Conservation (phyloP, 2,329 filamentous ascomycete species). For the Ascochyta clinopodiicola region DNA sequence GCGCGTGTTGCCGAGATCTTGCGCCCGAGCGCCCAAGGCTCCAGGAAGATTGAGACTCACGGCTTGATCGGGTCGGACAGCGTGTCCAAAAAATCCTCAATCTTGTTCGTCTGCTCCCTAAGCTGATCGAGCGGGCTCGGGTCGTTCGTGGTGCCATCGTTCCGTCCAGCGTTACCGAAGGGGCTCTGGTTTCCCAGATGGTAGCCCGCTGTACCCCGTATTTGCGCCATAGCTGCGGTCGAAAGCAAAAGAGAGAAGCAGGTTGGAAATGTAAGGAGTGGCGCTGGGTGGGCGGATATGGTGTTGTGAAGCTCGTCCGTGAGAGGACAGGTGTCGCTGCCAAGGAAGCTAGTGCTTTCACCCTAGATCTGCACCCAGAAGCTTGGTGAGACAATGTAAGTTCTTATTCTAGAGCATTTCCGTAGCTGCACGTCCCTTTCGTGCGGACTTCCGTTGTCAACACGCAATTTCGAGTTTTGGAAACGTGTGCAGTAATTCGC, state of each 20-base stretch:
- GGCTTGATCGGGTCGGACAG: constrained; percentile 92
- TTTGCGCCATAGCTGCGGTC: constrained; percentile 60
- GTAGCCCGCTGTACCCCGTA: constrained; percentile 75
- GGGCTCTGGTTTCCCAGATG: constrained; percentile 78
- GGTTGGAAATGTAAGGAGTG: constrained; percentile 25
- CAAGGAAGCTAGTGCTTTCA: constrained; percentile 21
- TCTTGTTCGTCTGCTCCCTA: constrained; percentile 95
- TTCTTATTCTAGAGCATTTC: constrained; percentile 15
- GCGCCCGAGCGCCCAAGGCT: constrained; percentile 3
- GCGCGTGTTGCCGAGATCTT: constrained; percentile 1
- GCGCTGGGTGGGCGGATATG: constrained; percentile 34
- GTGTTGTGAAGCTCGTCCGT: constrained; percentile 36
- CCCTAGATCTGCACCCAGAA: constrained; percentile 30
- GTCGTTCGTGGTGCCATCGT: constrained; percentile 67
- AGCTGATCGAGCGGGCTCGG: constrained; percentile 85
- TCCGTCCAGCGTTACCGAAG: constrained; percentile 68
- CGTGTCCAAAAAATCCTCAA: constrained; percentile 90
- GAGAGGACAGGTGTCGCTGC: constrained; percentile 28
- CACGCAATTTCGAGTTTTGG: constrained; percentile 3
- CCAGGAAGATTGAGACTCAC: constrained; percentile 72
- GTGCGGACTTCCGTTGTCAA: constrained; percentile 10
- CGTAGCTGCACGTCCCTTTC: constrained; percentile 9
- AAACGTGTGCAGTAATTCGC: constrained; percentile 6
- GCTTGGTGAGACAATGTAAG: constrained; percentile 16
- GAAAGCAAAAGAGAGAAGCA: constrained; percentile 25